Conservation (phyloP, 495 filamentous ascomycete genomes). For the Friedmanniomyces simplex region DNA sequence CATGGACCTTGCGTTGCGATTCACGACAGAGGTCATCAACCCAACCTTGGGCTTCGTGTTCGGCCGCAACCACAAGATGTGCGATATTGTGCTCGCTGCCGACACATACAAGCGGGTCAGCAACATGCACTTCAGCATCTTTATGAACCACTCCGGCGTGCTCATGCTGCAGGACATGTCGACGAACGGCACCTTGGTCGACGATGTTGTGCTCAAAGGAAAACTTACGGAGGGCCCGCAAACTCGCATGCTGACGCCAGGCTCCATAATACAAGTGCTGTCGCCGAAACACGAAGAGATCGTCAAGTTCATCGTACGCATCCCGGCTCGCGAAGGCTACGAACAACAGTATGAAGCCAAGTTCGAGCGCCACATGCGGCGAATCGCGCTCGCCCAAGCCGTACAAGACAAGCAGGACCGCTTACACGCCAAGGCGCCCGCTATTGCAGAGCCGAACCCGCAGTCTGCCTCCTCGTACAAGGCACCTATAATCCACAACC, state of each 20-base stretch:
- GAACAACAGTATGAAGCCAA: conserved; percentile 50
- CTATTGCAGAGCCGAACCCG: background rate
- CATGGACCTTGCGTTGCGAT: conserved; percentile 63
- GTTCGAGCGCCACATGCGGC: conserved; percentile 40
- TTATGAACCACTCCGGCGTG: conserved; percentile 62
- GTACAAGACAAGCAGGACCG: background rate
- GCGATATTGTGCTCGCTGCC: conserved; percentile 55
- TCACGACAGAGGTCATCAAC: conserved; percentile 60
- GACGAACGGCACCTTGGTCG: conserved; percentile 85
- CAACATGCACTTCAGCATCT: conserved; percentile 88
- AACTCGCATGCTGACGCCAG: conserved; percentile 57
- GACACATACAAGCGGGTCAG: conserved; percentile 57
- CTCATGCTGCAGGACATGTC: conserved; percentile 89
- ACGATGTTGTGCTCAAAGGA: conserved; percentile 47
- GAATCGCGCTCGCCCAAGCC: conserved; percentile 16
- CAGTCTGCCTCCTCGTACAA: conserved; percentile 19
- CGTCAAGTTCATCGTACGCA: conserved; percentile 73
- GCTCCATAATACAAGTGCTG: conserved; percentile 61
- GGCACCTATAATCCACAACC: conserved; percentile 26
- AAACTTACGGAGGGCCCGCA: conserved; percentile 29
- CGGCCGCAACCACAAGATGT: conserved; percentile 59
- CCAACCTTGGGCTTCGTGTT: conserved; percentile 66
- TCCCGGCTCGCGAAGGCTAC: conserved; percentile 58
- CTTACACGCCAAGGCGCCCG: background rate
- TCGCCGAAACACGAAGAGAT: conserved; percentile 34